Percentiles rank a stretch among this genome's conserved stretches.
Evolutionary conservation across 257 asterid genomes (phyloP).

Genomic region (Scutellaria galericulata): DNA sequence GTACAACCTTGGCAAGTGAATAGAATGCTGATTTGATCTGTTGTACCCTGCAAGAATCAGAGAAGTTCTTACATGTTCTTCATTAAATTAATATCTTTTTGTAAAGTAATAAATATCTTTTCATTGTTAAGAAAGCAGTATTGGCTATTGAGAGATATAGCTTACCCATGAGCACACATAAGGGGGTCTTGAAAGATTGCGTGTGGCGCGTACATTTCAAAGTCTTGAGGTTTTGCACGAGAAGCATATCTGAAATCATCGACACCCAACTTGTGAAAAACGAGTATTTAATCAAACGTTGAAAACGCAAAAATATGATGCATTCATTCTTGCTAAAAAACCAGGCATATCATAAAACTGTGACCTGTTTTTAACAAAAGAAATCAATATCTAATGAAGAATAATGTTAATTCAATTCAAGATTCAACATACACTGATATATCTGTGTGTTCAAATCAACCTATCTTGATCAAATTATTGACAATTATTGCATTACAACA

Average conservation of each 20-base stretch:
- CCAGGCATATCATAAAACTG: neutral
- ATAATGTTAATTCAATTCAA: neutral
- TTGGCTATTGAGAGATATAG: neutral
- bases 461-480: neutral
- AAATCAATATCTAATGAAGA: neutral
- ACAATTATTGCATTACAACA: neutral
- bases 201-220: slow-evolving; percentile 73
- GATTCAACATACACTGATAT: neutral
- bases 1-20: slow-evolving; percentile 71
- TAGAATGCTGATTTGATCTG: slow-evolving; percentile 94
- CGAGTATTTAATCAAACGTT: no score
- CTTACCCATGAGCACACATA: slow-evolving; percentile 84
- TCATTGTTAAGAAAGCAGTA: neutral
- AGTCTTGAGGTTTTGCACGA: slow-evolving; percentile 67
- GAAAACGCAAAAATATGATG: neutral
- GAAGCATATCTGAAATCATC: slow-evolving; percentile 72
- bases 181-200: slow-evolving; percentile 96
- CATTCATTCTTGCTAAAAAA: neutral
- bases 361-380: neutral
- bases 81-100: no score
- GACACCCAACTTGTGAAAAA: slow-evolving; percentile 23
- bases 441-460: no score
- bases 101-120: neutral
- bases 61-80: neutral
- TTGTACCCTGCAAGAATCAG: slow-evolving; percentile 60